Evolutionary conservation across 192 early-diverging fungal species (phyloP).

Genomic region (Coemansia sp.): DNA sequence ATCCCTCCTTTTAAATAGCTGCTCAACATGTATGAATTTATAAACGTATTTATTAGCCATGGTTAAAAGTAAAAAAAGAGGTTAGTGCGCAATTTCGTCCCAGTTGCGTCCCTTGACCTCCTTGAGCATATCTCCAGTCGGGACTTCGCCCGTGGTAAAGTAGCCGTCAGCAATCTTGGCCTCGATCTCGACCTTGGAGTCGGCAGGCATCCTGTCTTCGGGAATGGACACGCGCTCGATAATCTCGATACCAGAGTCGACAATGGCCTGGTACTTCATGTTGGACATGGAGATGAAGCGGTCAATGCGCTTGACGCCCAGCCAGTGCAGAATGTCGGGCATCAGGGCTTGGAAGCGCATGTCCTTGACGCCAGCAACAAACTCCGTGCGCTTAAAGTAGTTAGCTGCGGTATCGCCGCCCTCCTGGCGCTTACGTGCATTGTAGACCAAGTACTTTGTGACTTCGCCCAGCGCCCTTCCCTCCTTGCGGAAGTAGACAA

Average conservation of each 20-base stretch:
- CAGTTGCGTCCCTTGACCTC: slow-evolving; percentile 82
- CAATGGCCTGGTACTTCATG: slow-evolving; percentile 95
- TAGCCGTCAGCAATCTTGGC: slow-evolving; percentile 97
- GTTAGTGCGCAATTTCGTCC: slow-evolving; percentile 65
- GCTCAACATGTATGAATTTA: not conserved
- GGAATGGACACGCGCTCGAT: slow-evolving; percentile 89
- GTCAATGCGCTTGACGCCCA: slow-evolving; percentile 93
- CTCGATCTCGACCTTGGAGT: slow-evolving; percentile 94
- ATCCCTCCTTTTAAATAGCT: not conserved
- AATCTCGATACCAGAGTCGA: slow-evolving; percentile 85
- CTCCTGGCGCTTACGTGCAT: slow-evolving; percentile 83
- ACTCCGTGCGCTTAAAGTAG: slow-evolving; percentile 90
- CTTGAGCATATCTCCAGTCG: slow-evolving; percentile 62
- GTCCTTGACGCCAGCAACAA: slow-evolving; percentile 91
- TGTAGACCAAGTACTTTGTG: slow-evolving; percentile 96
- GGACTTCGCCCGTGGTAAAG: slow-evolving; percentile 73
- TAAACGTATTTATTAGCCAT: not conserved
- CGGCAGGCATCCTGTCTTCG: slow-evolving; percentile 85
- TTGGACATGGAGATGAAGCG: slow-evolving; percentile 87
- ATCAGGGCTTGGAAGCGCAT: slow-evolving; percentile 97
- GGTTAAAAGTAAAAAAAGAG: not conserved
- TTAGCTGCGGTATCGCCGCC: slow-evolving; percentile 88
- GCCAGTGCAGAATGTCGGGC: slow-evolving; percentile 97
- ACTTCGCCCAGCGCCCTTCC: slow-evolving; percentile 94
- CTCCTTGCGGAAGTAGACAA: slow-evolving; percentile 97